Percentiles rank a stretch among this genome's conserved stretches.
These are phyloP conservation scores for Epichloe uncinata DNA, from an alignment of 2,329 filamentous ascomycete genomes.

Conservation along the genomic window DNA sequence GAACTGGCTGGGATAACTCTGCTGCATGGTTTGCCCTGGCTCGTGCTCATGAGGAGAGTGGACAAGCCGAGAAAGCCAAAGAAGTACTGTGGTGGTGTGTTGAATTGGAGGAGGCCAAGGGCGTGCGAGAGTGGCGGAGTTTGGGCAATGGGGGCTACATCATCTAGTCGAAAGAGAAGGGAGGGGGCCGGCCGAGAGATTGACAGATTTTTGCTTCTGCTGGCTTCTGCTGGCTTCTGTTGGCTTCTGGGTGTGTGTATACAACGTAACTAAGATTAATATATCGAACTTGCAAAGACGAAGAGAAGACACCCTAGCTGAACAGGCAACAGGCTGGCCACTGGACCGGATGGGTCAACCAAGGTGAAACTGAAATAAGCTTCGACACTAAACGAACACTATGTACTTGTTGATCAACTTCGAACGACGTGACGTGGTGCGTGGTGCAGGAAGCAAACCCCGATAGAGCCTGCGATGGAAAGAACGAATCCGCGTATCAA, in stretches of 20 bases:
- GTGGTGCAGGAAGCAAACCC: too few species aligned
- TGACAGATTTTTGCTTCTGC: not conserved
- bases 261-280: not conserved
- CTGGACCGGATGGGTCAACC: too few species aligned
- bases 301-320: too few species aligned
- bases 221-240: not conserved
- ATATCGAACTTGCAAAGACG: too few species aligned
- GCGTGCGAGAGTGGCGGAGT: slow-evolving; percentile 65
- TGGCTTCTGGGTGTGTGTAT: not conserved
- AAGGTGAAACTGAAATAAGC: too few species aligned
- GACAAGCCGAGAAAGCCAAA: slow-evolving; percentile 76
- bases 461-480: too few species aligned
- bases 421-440: too few species aligned
- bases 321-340: too few species aligned
- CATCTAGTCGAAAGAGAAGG: slow-evolving; percentile 12
- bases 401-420: too few species aligned
- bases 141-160: slow-evolving; percentile 56
- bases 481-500: too few species aligned
- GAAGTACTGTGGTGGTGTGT: slow-evolving; percentile 97
- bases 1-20: slow-evolving; percentile 76
- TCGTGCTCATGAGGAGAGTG: slow-evolving; percentile 75
- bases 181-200: too few species aligned
- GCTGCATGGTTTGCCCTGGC: slow-evolving; percentile 90
- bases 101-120: slow-evolving; percentile 76
- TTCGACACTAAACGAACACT: too few species aligned